A percentile compares a stretch with the other conserved stretches of the same genome.
Conservation (phyloP, 306 rosid genomes). For the Castanea crenata region DNA sequence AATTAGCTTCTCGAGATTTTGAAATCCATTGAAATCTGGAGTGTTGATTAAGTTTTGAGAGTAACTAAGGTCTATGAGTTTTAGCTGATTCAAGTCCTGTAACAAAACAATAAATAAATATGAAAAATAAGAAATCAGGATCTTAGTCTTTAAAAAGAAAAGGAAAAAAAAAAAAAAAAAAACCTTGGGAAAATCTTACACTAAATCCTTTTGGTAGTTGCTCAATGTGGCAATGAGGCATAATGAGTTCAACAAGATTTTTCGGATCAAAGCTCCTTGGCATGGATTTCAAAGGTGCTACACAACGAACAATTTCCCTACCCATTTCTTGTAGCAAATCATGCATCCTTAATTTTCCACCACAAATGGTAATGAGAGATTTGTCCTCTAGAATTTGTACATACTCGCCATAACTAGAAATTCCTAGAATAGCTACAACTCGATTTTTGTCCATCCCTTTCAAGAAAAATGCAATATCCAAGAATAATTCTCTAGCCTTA, state of each 20-base stretch:
- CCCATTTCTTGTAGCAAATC: constrained; percentile 30
- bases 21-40: no score
- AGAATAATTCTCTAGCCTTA: constrained; percentile 16
- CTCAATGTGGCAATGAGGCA: constrained; percentile 11
- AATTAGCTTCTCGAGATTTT: no score
- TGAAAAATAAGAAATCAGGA: no score
- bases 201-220: constrained; percentile 8
- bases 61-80: no score
- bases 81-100: no score
- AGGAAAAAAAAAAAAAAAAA: no score
- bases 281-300: constrained; percentile 13
- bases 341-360: constrained; percentile 17
- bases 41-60: no score
- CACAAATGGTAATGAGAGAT: constrained; percentile 3
- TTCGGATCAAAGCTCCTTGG: constrained; percentile 3
- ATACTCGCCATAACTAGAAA: constrained; percentile 10
- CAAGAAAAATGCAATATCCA: no score
- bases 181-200: no score
- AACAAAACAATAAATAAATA: no score
- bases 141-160: no score
- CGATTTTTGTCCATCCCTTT: constrained; percentile 23
- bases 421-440: constrained; percentile 11
- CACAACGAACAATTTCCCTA: constrained; percentile 2
- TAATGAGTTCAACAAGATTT: constrained; percentile 21
- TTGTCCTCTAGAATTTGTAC: constrained; percentile 21